These are phyloP conservation scores for Marasmius sp. DNA, from an alignment of 1,284 basidiomycete species.

Conservation along the genomic window DNA sequence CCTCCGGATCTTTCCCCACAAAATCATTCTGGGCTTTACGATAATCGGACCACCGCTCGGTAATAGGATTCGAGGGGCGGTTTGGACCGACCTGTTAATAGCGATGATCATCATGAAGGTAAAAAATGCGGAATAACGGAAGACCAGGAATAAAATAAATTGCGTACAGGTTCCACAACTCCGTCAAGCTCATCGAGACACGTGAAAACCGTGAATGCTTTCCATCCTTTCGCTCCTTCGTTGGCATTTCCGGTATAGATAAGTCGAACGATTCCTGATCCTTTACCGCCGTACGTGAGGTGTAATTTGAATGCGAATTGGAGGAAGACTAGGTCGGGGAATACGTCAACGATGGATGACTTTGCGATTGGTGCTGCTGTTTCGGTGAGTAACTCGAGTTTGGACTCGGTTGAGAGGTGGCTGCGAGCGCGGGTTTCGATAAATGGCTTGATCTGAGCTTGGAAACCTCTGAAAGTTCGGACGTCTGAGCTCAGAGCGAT, in stretches of 20 bases:
- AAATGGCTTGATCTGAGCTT: slow-evolving; percentile 33
- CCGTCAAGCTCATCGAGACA: slow-evolving; percentile 46
- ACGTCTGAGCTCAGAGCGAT: slow-evolving; percentile 57
- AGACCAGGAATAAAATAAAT: too few relatives aligned
- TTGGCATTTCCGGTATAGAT: slow-evolving; percentile 38
- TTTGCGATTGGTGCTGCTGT: slow-evolving; percentile 24
- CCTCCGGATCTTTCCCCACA: slow-evolving; percentile 24
- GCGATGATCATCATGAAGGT: neutral
- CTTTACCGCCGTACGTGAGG: slow-evolving; percentile 39
- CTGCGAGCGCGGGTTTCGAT: slow-evolving; percentile 37
- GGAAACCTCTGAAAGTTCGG: slow-evolving; percentile 48
- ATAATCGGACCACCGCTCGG: slow-evolving; percentile 12
- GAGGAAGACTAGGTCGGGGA: slow-evolving; percentile 52
- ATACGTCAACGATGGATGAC: slow-evolving; percentile 25
- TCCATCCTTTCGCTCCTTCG: slow-evolving; percentile 36
- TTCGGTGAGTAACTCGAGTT: slow-evolving; percentile 22
- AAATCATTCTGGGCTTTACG: slow-evolving; percentile 24
- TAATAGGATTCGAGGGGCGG: slow-evolving; percentile 13
- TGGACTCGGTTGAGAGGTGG: slow-evolving; percentile 18
- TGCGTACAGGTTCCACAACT: slow-evolving; percentile 31
- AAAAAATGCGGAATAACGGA: neutral
- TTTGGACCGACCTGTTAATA: slow-evolving; percentile 27
- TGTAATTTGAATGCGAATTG: slow-evolving; percentile 51
- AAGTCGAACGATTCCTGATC: slow-evolving; percentile 48
- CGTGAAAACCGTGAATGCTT: slow-evolving; percentile 43